Percentiles rank a stretch among this genome's conserved stretches.
These are phyloP conservation scores for Fusarium sp. DNA, from an alignment of 2,329 filamentous ascomycete genomes.

Conservation along the genomic window DNA sequence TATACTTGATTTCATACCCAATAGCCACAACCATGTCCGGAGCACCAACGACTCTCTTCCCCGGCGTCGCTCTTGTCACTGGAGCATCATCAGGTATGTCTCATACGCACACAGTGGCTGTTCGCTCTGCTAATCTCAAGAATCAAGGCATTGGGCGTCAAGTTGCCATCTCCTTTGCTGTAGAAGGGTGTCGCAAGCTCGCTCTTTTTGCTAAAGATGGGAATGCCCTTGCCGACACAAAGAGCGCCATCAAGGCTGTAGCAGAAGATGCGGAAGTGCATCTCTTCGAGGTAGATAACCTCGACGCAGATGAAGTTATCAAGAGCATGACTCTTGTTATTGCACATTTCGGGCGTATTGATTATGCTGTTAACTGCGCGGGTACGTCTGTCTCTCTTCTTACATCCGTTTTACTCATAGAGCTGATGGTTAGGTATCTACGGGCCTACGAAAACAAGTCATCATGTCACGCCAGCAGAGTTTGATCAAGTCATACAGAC, in stretches of 20 bases:
- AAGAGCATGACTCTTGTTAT: slow-evolving; percentile 53
- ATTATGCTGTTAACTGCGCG: slow-evolving; percentile 64
- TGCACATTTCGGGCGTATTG: slow-evolving; percentile 57
- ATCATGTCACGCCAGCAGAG: slow-evolving; percentile 54
- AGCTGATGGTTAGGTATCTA: slow-evolving; percentile 53
- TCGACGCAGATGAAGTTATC: slow-evolving; percentile 54
- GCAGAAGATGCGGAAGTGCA: slow-evolving; percentile 34
- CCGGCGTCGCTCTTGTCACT: slow-evolving; percentile 52
- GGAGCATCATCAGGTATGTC: slow-evolving; percentile 52
- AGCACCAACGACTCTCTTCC: slow-evolving; percentile 43
- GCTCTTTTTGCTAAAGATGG: slow-evolving; percentile 58
- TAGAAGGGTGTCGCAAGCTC: slow-evolving; percentile 60
- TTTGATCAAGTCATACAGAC: slow-evolving; percentile 61
- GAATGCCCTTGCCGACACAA: slow-evolving; percentile 53
- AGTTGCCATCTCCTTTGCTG: slow-evolving; percentile 59
- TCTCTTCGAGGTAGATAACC: slow-evolving; percentile 53
- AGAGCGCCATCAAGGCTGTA: slow-evolving; percentile 9
- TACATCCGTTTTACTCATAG: not conserved
- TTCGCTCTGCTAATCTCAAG: not conserved
- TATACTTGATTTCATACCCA: not conserved
- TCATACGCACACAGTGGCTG: not conserved
- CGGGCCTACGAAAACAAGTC: slow-evolving; percentile 55
- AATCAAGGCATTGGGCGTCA: slow-evolving; percentile 35
- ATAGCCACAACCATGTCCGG: slow-evolving; percentile 7
- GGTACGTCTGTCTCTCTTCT: slow-evolving; percentile 44